Percentiles rank a stretch among this genome's conserved stretches.
These are phyloP conservation scores for Venturiaceae sp. DNA, from an alignment of 2,329 filamentous ascomycete genomes.

Conservation along the genomic window DNA sequence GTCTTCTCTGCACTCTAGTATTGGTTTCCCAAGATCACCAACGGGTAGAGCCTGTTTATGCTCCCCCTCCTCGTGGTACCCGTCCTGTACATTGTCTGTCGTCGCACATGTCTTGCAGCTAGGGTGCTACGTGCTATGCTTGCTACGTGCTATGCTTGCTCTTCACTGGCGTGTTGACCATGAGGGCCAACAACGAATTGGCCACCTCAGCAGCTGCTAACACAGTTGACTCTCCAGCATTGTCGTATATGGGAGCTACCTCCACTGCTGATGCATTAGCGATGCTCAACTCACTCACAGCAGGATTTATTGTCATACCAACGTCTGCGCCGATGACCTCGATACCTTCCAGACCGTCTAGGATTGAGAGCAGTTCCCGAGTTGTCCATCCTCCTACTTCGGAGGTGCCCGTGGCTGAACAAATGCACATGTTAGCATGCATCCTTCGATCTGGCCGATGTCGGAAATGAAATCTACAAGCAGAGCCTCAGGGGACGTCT, in stretches of 20 bases:
- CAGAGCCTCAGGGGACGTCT: not conserved
- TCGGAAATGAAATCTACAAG: not conserved
- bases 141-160: not conserved
- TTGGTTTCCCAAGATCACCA: not conserved
- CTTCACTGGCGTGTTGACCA: conserved; percentile 31
- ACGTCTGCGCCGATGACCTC: conserved; percentile 51
- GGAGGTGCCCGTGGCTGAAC: conserved; percentile 46
- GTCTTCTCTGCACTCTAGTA: not conserved
- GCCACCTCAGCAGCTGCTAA: conserved; percentile 46
- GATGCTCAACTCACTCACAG: not conserved
- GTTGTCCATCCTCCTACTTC: conserved; percentile 55
- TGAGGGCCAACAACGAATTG: conserved; percentile 37
- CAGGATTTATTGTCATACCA: conserved; percentile 20
- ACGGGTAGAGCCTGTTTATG: not conserved
- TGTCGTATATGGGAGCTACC: conserved; percentile 53
- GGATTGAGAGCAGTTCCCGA: conserved; percentile 47
- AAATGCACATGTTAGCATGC: not conserved
- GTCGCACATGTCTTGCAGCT: not conserved
- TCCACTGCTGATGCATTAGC: conserved; percentile 34
- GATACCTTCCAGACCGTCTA: conserved; percentile 48
- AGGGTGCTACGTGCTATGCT: not conserved
- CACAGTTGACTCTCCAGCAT: conserved; percentile 47
- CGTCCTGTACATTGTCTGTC: not conserved
- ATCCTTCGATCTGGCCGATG: not conserved
- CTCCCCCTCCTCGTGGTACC: not conserved